Percentiles rank a stretch among this genome's conserved stretches.
Conservation (phyloP, 805 yeast genomes). For the Metschnikowia corniflorae region DNA sequence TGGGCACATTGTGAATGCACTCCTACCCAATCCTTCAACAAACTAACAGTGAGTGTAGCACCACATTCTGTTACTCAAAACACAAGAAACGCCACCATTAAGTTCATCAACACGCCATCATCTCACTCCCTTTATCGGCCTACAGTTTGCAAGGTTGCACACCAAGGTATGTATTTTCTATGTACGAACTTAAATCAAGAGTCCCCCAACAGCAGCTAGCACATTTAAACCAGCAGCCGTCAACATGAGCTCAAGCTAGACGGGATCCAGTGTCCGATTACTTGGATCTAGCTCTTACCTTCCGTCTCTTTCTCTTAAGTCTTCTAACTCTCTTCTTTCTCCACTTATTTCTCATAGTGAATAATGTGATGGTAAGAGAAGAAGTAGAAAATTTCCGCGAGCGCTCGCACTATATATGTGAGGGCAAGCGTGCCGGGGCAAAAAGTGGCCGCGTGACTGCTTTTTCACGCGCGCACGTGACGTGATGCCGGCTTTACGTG, state of each 20-base stretch:
- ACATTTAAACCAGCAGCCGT: conserved; percentile 2
- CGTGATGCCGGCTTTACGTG: too few species aligned
- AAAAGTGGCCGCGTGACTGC: conserved; percentile 19
- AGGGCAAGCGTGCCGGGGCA: conserved; percentile 23
- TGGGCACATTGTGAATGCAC: too few species aligned
- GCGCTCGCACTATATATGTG: conserved; percentile 20
- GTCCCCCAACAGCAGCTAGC: conserved; percentile 4
- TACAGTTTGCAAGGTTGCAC: conserved; percentile 5
- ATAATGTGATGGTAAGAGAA: conserved; percentile 22
- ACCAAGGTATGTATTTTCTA: conserved; percentile 22
- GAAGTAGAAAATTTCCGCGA: conserved; percentile 20
- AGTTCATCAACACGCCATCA: too few species aligned
- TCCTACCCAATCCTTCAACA: too few species aligned
- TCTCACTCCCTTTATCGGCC: neutral
- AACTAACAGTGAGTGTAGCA: too few species aligned
- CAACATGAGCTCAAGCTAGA: conserved; percentile 13
- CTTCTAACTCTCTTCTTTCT: conserved; percentile 99
- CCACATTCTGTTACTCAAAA: too few species aligned
- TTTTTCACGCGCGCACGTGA: conserved; percentile 13
- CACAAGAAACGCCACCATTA: too few species aligned
- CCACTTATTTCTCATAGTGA: conserved; percentile 93
- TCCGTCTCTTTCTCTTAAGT: conserved; percentile 99
- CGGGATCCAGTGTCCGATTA: conserved; percentile 52
- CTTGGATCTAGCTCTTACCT: conserved; percentile 99
- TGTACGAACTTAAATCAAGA: conserved; percentile 16